phyloP scores from a whole-genome alignment of 768 basidiomycete genomes.

The Tubosaeta sp. region DNA sequence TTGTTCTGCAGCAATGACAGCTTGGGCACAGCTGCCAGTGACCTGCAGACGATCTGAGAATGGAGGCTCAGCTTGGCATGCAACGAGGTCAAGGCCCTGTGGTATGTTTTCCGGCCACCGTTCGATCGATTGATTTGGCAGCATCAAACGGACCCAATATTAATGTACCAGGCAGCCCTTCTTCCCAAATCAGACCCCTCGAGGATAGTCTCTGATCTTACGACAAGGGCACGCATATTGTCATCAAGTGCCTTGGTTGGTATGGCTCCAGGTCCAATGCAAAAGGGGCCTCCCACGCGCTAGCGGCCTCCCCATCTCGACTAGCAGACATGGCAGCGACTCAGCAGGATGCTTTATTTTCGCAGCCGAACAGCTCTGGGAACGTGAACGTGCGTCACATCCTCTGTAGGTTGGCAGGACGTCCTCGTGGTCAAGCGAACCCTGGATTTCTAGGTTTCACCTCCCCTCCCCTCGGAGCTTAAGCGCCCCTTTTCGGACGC shows the following conservation, averaged over 20 bases:
- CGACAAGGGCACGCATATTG: neutral
- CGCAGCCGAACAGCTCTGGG: neutral
- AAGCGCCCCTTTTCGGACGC: conserved; percentile 27
- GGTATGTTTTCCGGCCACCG: neutral
- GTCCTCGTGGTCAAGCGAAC: conserved; percentile 16
- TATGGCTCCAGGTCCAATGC: too few species aligned
- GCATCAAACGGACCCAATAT: neutral
- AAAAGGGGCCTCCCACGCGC: too few species aligned
- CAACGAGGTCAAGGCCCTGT: conserved; percentile 10
- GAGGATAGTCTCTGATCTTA: neutral
- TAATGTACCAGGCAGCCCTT: neutral
- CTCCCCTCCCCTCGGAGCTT: conserved; percentile 34
- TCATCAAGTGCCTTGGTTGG: neutral
- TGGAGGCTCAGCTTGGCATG: neutral
- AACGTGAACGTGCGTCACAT: neutral
- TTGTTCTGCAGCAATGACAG: neutral
- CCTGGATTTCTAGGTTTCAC: conserved; percentile 20
- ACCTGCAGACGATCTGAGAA: neutral
- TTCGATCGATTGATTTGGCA: neutral
- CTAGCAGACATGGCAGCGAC: neutral
- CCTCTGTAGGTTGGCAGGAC: neutral
- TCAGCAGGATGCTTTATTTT: neutral
- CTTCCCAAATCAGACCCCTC: neutral
- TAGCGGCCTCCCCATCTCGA: neutral
- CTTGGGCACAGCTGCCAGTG: neutral